Conservation (phyloP, 1,139 yeast genomes). For the Yamadazyma siamensis region DNA sequence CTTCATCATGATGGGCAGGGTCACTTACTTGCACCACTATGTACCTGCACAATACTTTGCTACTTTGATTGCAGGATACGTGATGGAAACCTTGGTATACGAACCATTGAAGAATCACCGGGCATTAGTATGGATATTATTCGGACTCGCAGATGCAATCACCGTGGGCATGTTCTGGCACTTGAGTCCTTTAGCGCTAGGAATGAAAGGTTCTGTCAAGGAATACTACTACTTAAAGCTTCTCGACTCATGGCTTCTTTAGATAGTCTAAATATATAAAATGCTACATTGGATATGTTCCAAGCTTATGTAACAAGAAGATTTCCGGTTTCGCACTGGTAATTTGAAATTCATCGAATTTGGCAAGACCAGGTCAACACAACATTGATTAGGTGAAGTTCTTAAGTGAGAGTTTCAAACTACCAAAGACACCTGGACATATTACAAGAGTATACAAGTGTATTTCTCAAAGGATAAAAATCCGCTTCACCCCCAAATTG, state of each 20-base stretch:
- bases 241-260: constrained; percentile 79
- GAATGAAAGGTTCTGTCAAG: constrained; percentile 78
- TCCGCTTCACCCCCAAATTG: too few relatives aligned
- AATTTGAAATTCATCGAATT: constrained; percentile 4
- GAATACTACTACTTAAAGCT: constrained; percentile 70
- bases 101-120: constrained; percentile 7
- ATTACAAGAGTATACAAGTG: too few relatives aligned
- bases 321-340: constrained; percentile 8
- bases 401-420: too few relatives aligned
- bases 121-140: constrained; percentile 9
- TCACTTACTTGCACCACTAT: constrained; percentile 95
- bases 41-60: constrained; percentile 97
- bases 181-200: constrained; percentile 77
- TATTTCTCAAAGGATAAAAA: too few relatives aligned
- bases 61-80: constrained; percentile 57
- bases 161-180: constrained; percentile 52
- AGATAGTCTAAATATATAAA: too few relatives aligned
- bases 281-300: not conserved
- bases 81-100: constrained; percentile 27
- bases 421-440: too few relatives aligned
- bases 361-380: too few relatives aligned
- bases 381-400: too few relatives aligned
- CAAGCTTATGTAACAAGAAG: not conserved
- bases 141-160: constrained; percentile 6
- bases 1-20: constrained; percentile 93